Conservation (phyloP, 441 rosid genomes). For the Sinapis alba region DNA sequence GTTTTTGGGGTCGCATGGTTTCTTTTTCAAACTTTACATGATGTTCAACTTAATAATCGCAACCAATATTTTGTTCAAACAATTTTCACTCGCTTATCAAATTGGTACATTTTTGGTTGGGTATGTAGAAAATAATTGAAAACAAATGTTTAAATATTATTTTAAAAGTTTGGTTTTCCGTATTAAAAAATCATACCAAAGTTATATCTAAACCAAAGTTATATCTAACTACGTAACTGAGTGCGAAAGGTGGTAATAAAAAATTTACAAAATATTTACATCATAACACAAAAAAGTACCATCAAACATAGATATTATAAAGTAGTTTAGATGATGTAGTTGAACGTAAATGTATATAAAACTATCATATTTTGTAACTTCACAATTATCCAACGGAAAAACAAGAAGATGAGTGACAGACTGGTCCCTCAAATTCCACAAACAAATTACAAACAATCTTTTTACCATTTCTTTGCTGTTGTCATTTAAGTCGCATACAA, state of each 20-base stretch:
- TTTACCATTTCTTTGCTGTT: background rate
- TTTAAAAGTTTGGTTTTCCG: background rate
- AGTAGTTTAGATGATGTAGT: too few relatives aligned
- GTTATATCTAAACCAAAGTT: too few relatives aligned
- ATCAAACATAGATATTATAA: too few relatives aligned
- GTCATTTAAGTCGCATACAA: background rate
- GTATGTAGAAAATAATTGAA: background rate
- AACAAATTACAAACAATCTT: background rate
- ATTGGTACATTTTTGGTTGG: background rate
- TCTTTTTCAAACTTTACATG: background rate
- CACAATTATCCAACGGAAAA: too few relatives aligned
- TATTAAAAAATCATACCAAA: too few relatives aligned
- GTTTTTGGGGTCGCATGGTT: slow-evolving; percentile 31
- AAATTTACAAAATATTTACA: too few relatives aligned
- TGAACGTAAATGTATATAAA: too few relatives aligned
- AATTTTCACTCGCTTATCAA: background rate
- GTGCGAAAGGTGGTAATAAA: too few relatives aligned
- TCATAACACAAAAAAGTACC: too few relatives aligned
- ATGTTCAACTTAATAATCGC: background rate
- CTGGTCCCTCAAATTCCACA: background rate
- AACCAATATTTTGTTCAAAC: background rate
- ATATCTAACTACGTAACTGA: too few relatives aligned
- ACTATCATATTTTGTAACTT: too few relatives aligned
- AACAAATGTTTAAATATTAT: background rate
- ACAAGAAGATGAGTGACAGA: background rate